Conservation (phyloP, 768 basidiomycete species). For the Boletus subcaerulescens region DNA sequence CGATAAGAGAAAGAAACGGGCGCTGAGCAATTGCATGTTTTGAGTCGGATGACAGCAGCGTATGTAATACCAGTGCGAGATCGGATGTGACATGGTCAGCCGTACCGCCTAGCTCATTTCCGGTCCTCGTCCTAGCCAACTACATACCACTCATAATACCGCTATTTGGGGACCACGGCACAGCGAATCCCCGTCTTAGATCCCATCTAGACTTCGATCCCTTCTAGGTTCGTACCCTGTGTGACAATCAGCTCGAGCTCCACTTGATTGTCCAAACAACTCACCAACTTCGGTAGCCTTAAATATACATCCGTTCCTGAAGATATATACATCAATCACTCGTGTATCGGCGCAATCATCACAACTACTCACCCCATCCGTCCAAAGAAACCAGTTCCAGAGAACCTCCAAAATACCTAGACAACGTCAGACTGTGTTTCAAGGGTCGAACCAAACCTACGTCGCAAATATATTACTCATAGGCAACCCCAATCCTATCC, state of each 20-base stretch:
- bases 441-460: slow-evolving; percentile 36
- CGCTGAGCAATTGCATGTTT: slow-evolving; percentile 15
- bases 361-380: slow-evolving; percentile 67
- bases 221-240: slow-evolving; percentile 83
- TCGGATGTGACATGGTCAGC: neutral
- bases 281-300: slow-evolving; percentile 74
- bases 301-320: slow-evolving; percentile 82
- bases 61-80: slow-evolving; percentile 6
- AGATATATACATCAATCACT: slow-evolving; percentile 2
- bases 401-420: slow-evolving; percentile 80
- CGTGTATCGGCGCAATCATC: neutral
- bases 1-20: slow-evolving; percentile 2
- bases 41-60: neutral
- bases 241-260: neutral
- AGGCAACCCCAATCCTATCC: slow-evolving; percentile 79
- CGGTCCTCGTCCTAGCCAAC: neutral
- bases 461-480: slow-evolving; percentile 90
- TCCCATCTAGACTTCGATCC: slow-evolving; percentile 62
- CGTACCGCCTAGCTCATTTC: slow-evolving; percentile 3
- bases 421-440: neutral
- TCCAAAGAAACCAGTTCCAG: slow-evolving; percentile 76
- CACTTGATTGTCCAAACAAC: slow-evolving; percentile 16
- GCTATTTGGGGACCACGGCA: too few species aligned
- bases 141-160: too few species aligned
- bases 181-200: slow-evolving; percentile 2